Percentiles rank a stretch among this genome's conserved stretches.
These are phyloP conservation scores for Hortiboletus campestris DNA, from an alignment of 768 basidiomycete species.

Conservation along the genomic window DNA sequence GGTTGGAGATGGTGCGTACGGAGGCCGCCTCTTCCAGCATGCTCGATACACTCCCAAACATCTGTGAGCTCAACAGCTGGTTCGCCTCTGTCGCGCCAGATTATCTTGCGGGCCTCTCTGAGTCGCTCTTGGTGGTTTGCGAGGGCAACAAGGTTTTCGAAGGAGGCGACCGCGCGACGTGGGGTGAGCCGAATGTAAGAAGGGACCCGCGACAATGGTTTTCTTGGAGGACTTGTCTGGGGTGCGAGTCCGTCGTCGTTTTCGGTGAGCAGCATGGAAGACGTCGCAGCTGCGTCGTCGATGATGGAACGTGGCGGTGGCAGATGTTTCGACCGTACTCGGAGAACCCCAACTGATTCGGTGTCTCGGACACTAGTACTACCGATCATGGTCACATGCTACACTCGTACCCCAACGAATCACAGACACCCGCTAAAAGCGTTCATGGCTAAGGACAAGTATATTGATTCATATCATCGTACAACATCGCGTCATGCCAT, in stretches of 20 bases:
- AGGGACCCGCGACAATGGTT: constrained; percentile 17
- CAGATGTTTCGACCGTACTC: background rate
- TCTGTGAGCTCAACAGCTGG: constrained; percentile 65
- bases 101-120: constrained; percentile 70
- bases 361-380: background rate
- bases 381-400: background rate
- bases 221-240: background rate
- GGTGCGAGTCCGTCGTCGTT: constrained; percentile 4
- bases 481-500: constrained; percentile 8
- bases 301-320: background rate
- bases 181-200: constrained; percentile 53
- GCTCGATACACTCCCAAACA: constrained; percentile 63
- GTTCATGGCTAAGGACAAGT: background rate
- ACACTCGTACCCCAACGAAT: too few relatives aligned
- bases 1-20: constrained; percentile 46
- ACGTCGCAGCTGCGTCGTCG: background rate
- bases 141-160: constrained; percentile 80
- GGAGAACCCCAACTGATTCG: background rate
- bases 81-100: constrained; percentile 80
- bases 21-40: constrained; percentile 68
- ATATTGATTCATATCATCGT: constrained; percentile 1
- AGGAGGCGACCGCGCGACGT: constrained; percentile 62
- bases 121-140: constrained; percentile 82
- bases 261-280: constrained; percentile 3
- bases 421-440: too few relatives aligned